A percentile compares a stretch with the other conserved stretches of the same genome.
Evolutionary conservation across 495 filamentous ascomycete species (phyloP).

Genomic region (Penicillium maclennaniae): DNA sequence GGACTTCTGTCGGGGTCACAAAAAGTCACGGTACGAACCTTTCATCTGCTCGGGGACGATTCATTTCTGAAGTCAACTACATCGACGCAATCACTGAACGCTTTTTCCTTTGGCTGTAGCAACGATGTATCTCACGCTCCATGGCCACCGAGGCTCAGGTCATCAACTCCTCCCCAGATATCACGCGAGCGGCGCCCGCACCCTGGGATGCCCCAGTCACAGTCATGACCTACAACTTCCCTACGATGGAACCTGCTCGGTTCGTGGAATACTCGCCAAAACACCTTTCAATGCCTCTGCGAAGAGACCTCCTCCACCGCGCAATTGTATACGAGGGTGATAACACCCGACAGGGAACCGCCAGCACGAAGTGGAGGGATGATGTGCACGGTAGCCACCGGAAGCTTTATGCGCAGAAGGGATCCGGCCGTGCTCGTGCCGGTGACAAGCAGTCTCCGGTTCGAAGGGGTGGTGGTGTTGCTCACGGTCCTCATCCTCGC

Average conservation of each 20-base stretch:
- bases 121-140: constrained; percentile 60
- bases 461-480: constrained; percentile 78
- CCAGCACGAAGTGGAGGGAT: constrained; percentile 74
- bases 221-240: constrained; percentile 86
- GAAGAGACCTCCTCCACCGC: constrained; percentile 88
- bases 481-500: constrained; percentile 79
- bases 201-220: constrained; percentile 50
- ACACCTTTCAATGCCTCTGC: constrained; percentile 80
- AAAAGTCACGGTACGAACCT: constrained; percentile 43
- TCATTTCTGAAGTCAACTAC: background rate
- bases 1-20: constrained; percentile 41
- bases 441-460: constrained; percentile 82
- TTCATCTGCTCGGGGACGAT: background rate
- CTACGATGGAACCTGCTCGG: constrained; percentile 76
- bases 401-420: constrained; percentile 84
- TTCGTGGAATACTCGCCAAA: constrained; percentile 75
- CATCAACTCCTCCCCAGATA: constrained; percentile 21
- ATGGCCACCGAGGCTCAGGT: constrained; percentile 71
- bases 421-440: constrained; percentile 70
- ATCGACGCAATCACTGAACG: constrained; percentile 12
- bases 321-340: constrained; percentile 93
- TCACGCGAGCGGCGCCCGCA: constrained; percentile 37
- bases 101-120: constrained; percentile 15
- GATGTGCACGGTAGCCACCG: constrained; percentile 77
- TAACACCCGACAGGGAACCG: constrained; percentile 79